phyloP scores from a whole-genome alignment of 2,329 filamentous ascomycete species.

The Arthrobotrys sphaeroides region DNA sequence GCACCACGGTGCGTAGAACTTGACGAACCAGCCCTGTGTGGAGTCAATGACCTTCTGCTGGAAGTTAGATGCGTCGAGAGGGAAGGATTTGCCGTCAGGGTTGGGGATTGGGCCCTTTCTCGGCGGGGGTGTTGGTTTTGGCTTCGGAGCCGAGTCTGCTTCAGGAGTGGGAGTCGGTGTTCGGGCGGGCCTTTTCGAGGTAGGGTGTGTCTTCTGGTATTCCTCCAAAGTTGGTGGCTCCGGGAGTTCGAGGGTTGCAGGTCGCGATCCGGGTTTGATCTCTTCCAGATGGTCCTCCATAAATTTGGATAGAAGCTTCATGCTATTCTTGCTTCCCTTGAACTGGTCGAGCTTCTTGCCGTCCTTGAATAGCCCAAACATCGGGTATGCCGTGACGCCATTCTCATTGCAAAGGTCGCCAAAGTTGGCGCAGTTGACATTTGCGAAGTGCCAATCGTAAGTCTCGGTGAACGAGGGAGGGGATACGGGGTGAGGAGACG shows the following conservation, averaged over 20 bases:
- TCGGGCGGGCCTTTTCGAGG: constrained; percentile 60
- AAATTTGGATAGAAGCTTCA: constrained; percentile 73
- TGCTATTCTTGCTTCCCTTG: constrained; percentile 71
- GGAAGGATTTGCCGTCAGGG: constrained; percentile 75
- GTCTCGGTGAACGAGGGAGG: constrained; percentile 73
- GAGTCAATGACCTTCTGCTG: constrained; percentile 84
- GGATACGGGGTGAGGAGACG: constrained; percentile 68
- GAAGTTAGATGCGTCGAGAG: constrained; percentile 85
- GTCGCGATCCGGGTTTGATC: constrained; percentile 81
- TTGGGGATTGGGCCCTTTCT: constrained; percentile 68
- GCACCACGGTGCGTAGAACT: constrained; percentile 98
- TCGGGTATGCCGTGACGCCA: constrained; percentile 76
- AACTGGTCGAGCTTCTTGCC: constrained; percentile 73
- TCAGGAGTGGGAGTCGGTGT: constrained; percentile 61
- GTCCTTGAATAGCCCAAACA: constrained; percentile 81
- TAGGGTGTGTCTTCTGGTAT: constrained; percentile 58
- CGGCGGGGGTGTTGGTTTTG: constrained; percentile 17
- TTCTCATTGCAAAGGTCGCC: constrained; percentile 78
- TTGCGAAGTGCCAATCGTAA: constrained; percentile 89
- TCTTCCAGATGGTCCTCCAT: constrained; percentile 81
- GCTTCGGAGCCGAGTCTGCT: constrained; percentile 51
- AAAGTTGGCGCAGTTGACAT: constrained; percentile 84
- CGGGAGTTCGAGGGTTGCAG: constrained; percentile 74
- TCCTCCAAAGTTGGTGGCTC: constrained; percentile 69
- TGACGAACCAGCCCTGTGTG: constrained; percentile 95